Base-by-base conservation (phyloP, 1,284 basidiomycete genomes). In the Rhodotorula sp. region DNA sequence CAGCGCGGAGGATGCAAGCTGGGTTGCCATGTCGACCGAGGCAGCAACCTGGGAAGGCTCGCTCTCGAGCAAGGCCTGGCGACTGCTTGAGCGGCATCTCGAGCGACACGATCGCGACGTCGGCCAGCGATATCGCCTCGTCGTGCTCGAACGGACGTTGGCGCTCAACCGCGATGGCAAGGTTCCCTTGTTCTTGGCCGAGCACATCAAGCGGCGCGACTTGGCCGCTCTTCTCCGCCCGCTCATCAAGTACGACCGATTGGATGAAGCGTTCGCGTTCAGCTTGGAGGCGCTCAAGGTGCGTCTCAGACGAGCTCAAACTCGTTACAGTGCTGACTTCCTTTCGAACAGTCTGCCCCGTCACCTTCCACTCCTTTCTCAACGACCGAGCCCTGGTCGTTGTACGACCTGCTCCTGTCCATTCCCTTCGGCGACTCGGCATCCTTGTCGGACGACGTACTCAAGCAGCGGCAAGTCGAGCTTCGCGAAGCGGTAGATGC, bases 41-140 rank as follows among this genome's bases (percentile, higher is more conserved):
- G 86, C 90, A 11, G 85, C 87, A 1, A 88, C 89, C 2, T 95
- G 94, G 88, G 84, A 88, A 50, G 94, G 94, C 1, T 86, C 89
- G 1, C 84, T 88, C 34, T 85, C 88, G 26, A 89, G 92, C 70
- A 86, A 91, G 68, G 93, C 89, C 3, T 93, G 94, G 90, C 85
- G 89, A 76, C 94, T 93, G 79, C 85, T 99, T 59, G 88, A 90
- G 70, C 84, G 88, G 73, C 86, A 89, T 31, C 83, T 98, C 64
- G 85, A 87, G 65, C 86, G 89, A 60, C 86, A 94, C 77, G 93
- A 96, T 78, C 83, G 83, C n/a, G 78, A 90, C 75, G 84, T 83
- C 67, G 69, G 71, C n/a, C 94, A 95, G 79, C 85, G 85, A 61
- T 89, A 90, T 76, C 85, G 86, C 15, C 69, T 77, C 18, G 75